Base-by-base conservation (phyloP, 1,139 yeast species). In the Eremothecium coryli region DNA sequence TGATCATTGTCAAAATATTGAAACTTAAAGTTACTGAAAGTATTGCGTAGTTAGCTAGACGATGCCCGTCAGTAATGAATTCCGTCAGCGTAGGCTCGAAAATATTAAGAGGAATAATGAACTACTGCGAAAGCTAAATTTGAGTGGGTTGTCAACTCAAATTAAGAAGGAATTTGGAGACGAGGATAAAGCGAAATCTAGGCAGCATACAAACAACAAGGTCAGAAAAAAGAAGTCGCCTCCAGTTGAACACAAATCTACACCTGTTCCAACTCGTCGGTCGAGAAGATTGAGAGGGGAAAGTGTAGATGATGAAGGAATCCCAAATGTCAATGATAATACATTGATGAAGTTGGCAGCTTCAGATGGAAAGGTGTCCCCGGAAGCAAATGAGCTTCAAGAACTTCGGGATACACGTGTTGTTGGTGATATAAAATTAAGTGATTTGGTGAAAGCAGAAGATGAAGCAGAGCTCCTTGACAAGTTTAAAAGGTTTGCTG, bases 261-360 rank as follows among this genome's bases (percentile, higher is more conserved):
- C 59, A 21, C 56, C 58, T 2, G 42, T 52, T 3, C 82, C 86
- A 0, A 62, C 73, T 3, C 64, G 85, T 56, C 63, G 82, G 43
- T 78, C 86, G 0, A 64, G 78, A 40, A 63, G 90, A 45, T 48
- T 79, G 24, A 81, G 81, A 2, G 88, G 88, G 1, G 72, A 76
- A 23, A 28, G 47, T 5, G 45, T 56, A 2, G 62, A 55, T 49
- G 50, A 60, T 45, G 29, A 45, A 14, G 54, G 53, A 12, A 48
- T 50, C 8, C 53, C 54, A n/a, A 48, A 48, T 40, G 49, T 47
- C 10, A 48, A 38, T 31, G 55, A 51, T 31, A 39, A 39, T 15
- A 47, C 49, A 39, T 44, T 55, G 42, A 58, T 53, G 46, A 63
- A 34, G 36, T 44, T 33, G 39, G 5, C 14, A 7, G 30, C 12